phyloP scores from a whole-genome alignment of 257 asterid species.

The Penstemon barbatus region DNA sequence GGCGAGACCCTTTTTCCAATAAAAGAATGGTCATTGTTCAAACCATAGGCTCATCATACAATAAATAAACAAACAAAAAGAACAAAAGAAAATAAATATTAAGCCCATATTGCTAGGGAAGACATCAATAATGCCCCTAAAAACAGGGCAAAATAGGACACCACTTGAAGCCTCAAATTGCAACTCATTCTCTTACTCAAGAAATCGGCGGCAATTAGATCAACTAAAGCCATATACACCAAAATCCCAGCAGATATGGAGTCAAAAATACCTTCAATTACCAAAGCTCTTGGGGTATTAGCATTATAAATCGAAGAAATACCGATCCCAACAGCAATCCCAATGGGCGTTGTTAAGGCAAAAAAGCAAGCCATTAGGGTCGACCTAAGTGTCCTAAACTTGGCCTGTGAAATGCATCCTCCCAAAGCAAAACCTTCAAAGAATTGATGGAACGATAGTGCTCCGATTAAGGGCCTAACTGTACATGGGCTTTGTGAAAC shows the following conservation, averaged over 20 bases:
- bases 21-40: slow-evolving; percentile 24
- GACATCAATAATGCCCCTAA: slow-evolving; percentile 89
- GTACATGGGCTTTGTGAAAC: slow-evolving; percentile 91
- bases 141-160: slow-evolving; percentile 71
- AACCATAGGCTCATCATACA: slow-evolving; percentile 20
- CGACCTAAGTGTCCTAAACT: slow-evolving; percentile 53
- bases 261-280: slow-evolving; percentile 72
- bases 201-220: slow-evolving; percentile 90
- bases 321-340: slow-evolving; percentile 68
- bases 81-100: slow-evolving; percentile 1
- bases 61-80: not conserved
- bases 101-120: slow-evolving; percentile 81
- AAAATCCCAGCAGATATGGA: slow-evolving; percentile 91
- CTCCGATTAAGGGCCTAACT: slow-evolving; percentile 80
- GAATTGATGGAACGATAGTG: slow-evolving; percentile 86
- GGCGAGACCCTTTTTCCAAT: not conserved
- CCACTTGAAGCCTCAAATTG: slow-evolving; percentile 72
- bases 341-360: slow-evolving; percentile 82
- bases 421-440: slow-evolving; percentile 95
- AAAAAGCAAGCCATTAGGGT: slow-evolving; percentile 83
- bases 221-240: slow-evolving; percentile 91
- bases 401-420: slow-evolving; percentile 92
- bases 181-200: slow-evolving; percentile 95
- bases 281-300: slow-evolving; percentile 71
- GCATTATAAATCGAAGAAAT: slow-evolving; percentile 68